A percentile compares a stretch with the other conserved stretches of the same genome.
These are phyloP conservation scores for Isoetes taiwanensis DNA, from an alignment of 75 land plant species.

Conservation along the genomic window DNA sequence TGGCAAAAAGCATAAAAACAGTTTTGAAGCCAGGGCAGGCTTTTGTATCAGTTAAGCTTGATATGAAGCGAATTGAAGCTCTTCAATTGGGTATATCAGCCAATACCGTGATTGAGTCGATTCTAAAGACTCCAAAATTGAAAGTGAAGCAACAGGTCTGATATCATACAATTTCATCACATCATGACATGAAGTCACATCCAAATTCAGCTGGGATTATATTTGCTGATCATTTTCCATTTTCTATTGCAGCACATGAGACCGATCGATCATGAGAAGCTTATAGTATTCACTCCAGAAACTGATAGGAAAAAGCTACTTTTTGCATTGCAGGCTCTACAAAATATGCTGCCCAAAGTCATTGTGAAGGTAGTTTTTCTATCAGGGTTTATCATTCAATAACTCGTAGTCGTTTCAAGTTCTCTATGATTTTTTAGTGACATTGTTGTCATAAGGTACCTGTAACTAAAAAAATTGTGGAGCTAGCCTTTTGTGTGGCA, in stretches of 20 bases:
- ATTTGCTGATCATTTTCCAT: neutral
- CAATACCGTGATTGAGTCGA: conserved; percentile 43
- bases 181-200: neutral
- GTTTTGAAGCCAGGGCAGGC: conserved; percentile 41
- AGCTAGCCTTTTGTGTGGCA: too few relatives aligned
- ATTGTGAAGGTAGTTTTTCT: conserved; percentile 55
- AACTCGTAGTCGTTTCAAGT: neutral
- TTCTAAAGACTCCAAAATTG: conserved; percentile 45
- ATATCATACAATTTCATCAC: neutral
- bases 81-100: conserved; percentile 44
- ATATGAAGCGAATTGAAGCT: conserved; percentile 46
- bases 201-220: neutral
- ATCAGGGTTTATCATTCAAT: neutral
- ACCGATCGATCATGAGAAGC: conserved; percentile 31
- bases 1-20: conserved; percentile 64
- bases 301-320: conserved; percentile 45
- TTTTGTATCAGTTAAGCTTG: conserved; percentile 46
- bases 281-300: conserved; percentile 45
- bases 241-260: conserved; percentile 39
- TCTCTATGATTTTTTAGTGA: too few relatives aligned
- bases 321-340: conserved; percentile 51
- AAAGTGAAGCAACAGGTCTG: conserved; percentile 58
- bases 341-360: conserved; percentile 43
- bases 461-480: too few relatives aligned
- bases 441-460: too few relatives aligned